Conservation (phyloP, 2,329 filamentous ascomycete genomes). For the Blastomyces percursus region DNA sequence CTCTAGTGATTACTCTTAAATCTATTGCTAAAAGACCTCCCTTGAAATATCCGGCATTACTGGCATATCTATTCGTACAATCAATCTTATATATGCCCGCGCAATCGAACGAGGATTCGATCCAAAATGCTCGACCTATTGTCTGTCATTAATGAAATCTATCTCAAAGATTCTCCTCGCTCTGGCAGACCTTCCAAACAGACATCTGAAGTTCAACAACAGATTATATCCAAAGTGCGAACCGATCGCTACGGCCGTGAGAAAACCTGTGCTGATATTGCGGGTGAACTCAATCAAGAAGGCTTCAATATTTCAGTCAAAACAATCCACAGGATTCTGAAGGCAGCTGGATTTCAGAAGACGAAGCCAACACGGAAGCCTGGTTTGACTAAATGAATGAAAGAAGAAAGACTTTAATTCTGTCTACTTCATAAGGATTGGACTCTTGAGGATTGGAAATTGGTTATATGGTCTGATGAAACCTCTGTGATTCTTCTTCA, state of each 20-base stretch:
- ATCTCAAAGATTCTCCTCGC: background rate
- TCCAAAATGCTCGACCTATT: background rate
- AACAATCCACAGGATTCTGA: too few relatives aligned
- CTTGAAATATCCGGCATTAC: background rate
- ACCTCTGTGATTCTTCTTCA: background rate
- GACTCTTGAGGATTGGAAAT: background rate
- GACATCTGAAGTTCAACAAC: background rate
- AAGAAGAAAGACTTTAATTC: background rate
- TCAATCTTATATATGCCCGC: background rate
- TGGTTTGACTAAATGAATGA: background rate
- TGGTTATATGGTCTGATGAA: background rate
- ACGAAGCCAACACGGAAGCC: background rate
- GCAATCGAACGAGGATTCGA: background rate
- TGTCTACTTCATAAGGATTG: background rate
- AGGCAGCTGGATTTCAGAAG: background rate
- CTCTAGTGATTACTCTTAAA: too few relatives aligned
- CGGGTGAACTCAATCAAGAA: background rate
- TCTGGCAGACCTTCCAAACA: background rate
- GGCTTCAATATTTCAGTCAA: background rate
- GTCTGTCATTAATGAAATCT: background rate
- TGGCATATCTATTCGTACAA: background rate
- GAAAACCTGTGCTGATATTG: background rate
- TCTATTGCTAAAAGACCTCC: background rate
- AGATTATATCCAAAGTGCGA: background rate
- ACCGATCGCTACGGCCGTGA: too few relatives aligned